A percentile compares a stretch with the other conserved stretches of the same genome.
Conservation (phyloP, 1,139 yeast species). For the Scheffersomyces quercinus region DNA sequence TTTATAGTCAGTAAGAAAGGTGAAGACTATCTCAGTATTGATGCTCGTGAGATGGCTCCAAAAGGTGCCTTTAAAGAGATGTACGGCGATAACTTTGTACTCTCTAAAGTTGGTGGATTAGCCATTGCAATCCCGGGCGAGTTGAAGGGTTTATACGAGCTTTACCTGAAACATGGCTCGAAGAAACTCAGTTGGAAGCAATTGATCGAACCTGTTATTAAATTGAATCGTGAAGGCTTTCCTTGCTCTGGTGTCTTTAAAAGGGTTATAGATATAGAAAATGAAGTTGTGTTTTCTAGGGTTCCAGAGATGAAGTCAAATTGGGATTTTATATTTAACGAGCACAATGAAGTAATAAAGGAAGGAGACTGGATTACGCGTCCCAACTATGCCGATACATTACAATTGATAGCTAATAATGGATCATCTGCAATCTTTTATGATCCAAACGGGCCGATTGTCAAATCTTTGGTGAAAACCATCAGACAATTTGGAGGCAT, state of each 20-base stretch:
- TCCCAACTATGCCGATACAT: constrained; percentile 62
- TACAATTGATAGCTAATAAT: constrained; percentile 65
- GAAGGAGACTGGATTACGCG: constrained; percentile 65
- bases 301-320: constrained; percentile 31
- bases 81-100: constrained; percentile 49
- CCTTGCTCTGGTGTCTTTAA: constrained; percentile 50
- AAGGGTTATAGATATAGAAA: constrained; percentile 23
- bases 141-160: constrained; percentile 69
- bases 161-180: constrained; percentile 63
- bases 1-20: constrained; percentile 60
- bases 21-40: constrained; percentile 59
- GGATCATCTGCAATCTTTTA: constrained; percentile 81
- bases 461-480: constrained; percentile 47
- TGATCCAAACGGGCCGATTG: constrained; percentile 80
- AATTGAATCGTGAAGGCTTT: constrained; percentile 71
- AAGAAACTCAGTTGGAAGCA: constrained; percentile 74
- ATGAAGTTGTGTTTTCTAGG: constrained; percentile 26
- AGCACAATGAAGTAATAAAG: constrained; percentile 33
- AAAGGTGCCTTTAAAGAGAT: constrained; percentile 58
- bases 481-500: constrained; percentile 60
- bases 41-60: constrained; percentile 92
- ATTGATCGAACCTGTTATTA: constrained; percentile 71
- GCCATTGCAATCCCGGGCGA: constrained; percentile 92
- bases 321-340: constrained; percentile 59
- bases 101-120: constrained; percentile 75